phyloP scores from a whole-genome alignment of 371 early-diverging fungal species.

The Lichtheimia ornata region DNA sequence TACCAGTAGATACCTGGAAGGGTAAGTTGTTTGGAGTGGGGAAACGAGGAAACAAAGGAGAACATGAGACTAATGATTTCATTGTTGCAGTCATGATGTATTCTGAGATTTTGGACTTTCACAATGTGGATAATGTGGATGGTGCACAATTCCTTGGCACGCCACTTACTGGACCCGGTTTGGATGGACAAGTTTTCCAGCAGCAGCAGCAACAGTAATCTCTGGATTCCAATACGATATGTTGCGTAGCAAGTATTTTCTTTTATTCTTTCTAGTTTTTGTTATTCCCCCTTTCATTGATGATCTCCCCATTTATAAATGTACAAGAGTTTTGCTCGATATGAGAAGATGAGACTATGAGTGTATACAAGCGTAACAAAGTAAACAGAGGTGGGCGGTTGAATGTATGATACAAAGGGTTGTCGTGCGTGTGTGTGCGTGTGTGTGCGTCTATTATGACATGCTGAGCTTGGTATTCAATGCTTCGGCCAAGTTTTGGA shows the following conservation, averaged over 20 bases:
- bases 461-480: constrained; percentile 40
- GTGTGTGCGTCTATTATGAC: constrained; percentile 1
- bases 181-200: constrained; percentile 33
- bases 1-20: constrained; percentile 89
- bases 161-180: constrained; percentile 40
- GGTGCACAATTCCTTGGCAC: constrained; percentile 47
- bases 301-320: too few species aligned
- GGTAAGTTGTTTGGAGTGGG: constrained; percentile 39
- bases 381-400: too few species aligned
- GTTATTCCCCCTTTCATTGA: too few species aligned
- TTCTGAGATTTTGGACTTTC: constrained; percentile 70
- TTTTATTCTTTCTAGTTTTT: too few species aligned
- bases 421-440: neutral
- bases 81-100: constrained; percentile 63
- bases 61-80: neutral
- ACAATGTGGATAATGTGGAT: constrained; percentile 55
- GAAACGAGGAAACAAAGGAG: neutral
- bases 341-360: too few species aligned
- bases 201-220: constrained; percentile 15
- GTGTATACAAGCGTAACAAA: too few species aligned
- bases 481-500: constrained; percentile 42
- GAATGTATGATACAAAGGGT: too few species aligned
- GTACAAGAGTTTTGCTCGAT: too few species aligned
- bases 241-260: too few species aligned
- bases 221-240: too few species aligned